Evolutionary conservation across 106 monocot genomes (phyloP).

Genomic region (Alisma plantagoaquatica): DNA sequence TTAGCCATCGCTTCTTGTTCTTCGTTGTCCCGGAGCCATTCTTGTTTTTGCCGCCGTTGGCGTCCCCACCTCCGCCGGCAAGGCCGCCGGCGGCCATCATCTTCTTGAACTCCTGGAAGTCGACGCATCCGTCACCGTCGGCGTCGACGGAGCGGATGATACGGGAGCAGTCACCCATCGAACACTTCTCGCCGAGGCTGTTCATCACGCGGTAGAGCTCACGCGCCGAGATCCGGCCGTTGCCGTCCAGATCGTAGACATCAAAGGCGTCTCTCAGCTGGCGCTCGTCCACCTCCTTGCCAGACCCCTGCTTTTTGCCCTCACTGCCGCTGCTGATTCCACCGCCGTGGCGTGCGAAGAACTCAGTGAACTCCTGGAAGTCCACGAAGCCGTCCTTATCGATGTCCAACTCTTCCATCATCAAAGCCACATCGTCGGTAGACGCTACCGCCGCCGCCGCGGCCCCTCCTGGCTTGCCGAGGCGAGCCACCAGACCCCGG

Average conservation of each 20-base stretch:
- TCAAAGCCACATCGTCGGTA: slow-evolving; percentile 16
- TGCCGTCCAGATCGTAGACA: slow-evolving; percentile 66
- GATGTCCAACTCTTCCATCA: slow-evolving; percentile 40
- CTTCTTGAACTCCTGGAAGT: slow-evolving; percentile 69
- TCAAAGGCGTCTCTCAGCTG: slow-evolving; percentile 63
- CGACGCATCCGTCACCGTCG: slow-evolving; percentile 64
- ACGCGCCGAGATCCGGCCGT: slow-evolving; percentile 48
- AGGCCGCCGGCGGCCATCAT: slow-evolving; percentile 53
- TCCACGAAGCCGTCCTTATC: slow-evolving; percentile 53
- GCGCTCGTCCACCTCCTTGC: slow-evolving; percentile 13
- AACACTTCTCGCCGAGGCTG: slow-evolving; percentile 48
- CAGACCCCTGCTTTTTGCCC: no score
- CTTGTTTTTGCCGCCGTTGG: no score
- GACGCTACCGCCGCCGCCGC: no score
- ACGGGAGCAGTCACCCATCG: slow-evolving; percentile 34
- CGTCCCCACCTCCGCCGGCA: not conserved
- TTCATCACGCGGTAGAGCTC: slow-evolving; percentile 58
- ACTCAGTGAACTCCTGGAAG: slow-evolving; percentile 41
- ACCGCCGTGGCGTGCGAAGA: slow-evolving; percentile 7
- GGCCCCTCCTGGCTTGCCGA: slow-evolving; percentile 16
- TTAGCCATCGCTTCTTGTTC: no score
- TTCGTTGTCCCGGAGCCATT: no score
- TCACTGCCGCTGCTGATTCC: not conserved
- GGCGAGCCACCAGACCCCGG: slow-evolving; percentile 18
- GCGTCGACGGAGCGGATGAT: slow-evolving; percentile 63